A percentile compares a stretch with the other conserved stretches of the same genome.
phyloP scores from a whole-genome alignment of 164 flowering plant species.

The Cinnamomum chago region DNA sequence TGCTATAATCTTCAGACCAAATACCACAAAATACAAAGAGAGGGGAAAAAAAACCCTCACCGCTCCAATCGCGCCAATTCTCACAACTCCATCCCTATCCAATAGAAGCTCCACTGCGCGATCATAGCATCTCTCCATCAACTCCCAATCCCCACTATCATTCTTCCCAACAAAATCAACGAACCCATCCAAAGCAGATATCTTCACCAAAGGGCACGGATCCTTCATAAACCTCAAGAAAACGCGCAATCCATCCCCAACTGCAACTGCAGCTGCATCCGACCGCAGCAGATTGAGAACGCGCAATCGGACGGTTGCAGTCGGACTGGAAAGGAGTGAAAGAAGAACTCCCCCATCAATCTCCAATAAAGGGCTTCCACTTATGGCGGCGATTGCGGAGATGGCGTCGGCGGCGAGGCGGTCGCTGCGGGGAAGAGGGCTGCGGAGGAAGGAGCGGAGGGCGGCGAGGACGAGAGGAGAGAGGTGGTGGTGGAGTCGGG shows the following conservation, averaged over 20 bases:
- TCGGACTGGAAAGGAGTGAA: slow-evolving; percentile 29
- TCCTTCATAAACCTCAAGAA: slow-evolving; percentile 68
- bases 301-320: slow-evolving; percentile 45
- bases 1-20: neutral
- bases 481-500: slow-evolving; percentile 27
- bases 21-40: neutral
- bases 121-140: slow-evolving; percentile 50
- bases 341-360: slow-evolving; percentile 26
- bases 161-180: slow-evolving; percentile 18
- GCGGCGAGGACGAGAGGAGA: slow-evolving; percentile 24
- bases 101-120: slow-evolving; percentile 61
- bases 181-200: slow-evolving; percentile 63
- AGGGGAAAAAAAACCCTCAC: slow-evolving; percentile 8
- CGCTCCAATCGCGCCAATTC: slow-evolving; percentile 44
- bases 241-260: slow-evolving; percentile 21
- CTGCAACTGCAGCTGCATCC: slow-evolving; percentile 4
- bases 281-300: slow-evolving; percentile 20
- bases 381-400: slow-evolving; percentile 28
- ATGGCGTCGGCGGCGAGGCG: slow-evolving; percentile 35
- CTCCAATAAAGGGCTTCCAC: slow-evolving; percentile 13
- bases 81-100: slow-evolving; percentile 43
- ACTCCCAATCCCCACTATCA: slow-evolving; percentile 24
- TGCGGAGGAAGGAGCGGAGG: slow-evolving; percentile 9
- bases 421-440: slow-evolving; percentile 14
- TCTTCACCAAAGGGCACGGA: slow-evolving; percentile 66